Base-by-base conservation (phyloP, 2,329 filamentous ascomycete species). In the Nectriaceae sp. region DNA sequence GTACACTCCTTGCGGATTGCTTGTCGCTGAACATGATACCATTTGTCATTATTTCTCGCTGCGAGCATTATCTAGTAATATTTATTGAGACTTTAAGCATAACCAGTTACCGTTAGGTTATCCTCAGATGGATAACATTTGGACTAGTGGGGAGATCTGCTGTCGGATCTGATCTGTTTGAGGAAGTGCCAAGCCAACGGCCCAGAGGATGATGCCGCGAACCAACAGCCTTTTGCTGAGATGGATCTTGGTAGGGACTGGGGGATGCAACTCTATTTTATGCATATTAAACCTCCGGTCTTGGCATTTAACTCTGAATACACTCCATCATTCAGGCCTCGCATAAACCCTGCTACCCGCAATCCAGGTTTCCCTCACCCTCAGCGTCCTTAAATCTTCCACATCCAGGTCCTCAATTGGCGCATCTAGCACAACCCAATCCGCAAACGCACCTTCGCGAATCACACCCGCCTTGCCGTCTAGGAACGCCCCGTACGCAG, bases 391-490 rank as follows among this genome's bases (percentile, higher is more conserved):
- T 45, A 88, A 57, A 11, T 72, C 71, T 49, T 85, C 82, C 3
- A 78, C 50, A 11, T 74, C 70, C 24, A 79, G 64, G 0, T 60
- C 69, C 45, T 79, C 77, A 0, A 87, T 60, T 38, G 80, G 76
- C 51, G 71, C 64, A 53, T 88, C 84, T 11, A 89, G 66, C n/a
- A 89, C 84, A 4, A 89, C 73, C 85, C 84, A 89, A 64, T 89
- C 86, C 0, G 85, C 86, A 63, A 81, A 82, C 1, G 79, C 81
- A 0, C 83, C 84, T n/a, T 72, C 65, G 45, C 73, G 66, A 22
- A 89, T 85, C 1, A 78, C 71, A 0, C 85, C 85, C 2, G 81
- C 79, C 54, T 73, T 76, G 0, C 74, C 77, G 39, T 87, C 82
- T 41, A 80, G 69, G 41, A 85, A 85, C 1, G 75, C 81, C 0